These are phyloP conservation scores for Tylopilus sp. DNA, from an alignment of 1,284 basidiomycete genomes.

Conservation along the genomic window DNA sequence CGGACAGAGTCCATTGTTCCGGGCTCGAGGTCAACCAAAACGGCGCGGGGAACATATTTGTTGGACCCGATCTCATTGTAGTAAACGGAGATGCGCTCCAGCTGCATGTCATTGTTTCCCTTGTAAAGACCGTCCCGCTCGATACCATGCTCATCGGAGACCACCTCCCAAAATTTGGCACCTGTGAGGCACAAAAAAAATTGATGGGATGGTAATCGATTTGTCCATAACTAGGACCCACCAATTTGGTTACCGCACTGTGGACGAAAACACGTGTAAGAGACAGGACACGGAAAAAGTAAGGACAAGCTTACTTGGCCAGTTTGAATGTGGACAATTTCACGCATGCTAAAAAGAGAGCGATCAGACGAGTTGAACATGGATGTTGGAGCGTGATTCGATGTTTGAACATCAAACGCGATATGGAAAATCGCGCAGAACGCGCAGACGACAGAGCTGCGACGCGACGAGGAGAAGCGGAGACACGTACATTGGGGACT, in stretches of 20 bases:
- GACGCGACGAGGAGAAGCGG: slow-evolving; percentile 25
- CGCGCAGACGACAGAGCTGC: slow-evolving; percentile 30
- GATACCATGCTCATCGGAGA: slow-evolving; percentile 98
- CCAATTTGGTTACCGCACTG: slow-evolving; percentile 99
- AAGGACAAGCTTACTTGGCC: slow-evolving; percentile 75
- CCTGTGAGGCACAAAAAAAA: slow-evolving; percentile 54
- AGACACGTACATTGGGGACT: slow-evolving; percentile 43
- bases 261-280: slow-evolving; percentile 31
- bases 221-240: slow-evolving; percentile 49
- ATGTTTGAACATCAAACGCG: slow-evolving; percentile 58
- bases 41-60: slow-evolving; percentile 98
- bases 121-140: slow-evolving; percentile 93
- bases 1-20: slow-evolving; percentile 97
- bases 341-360: slow-evolving; percentile 80
- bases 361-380: slow-evolving; percentile 40
- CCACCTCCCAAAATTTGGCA: slow-evolving; percentile 99
- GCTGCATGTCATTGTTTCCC: slow-evolving; percentile 95
- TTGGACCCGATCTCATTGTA: slow-evolving; percentile 92
- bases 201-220: slow-evolving; percentile 10
- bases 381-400: slow-evolving; percentile 25
- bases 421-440: slow-evolving; percentile 38
- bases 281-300: slow-evolving; percentile 1
- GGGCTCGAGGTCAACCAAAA: slow-evolving; percentile 95
- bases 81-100: slow-evolving; percentile 97
- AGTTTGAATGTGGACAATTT: slow-evolving; percentile 98